Percentiles rank a stretch among this genome's conserved stretches.
These are phyloP conservation scores for Paecilomyces variotii DNA, from an alignment of 2,329 filamentous ascomycete species.

Conservation along the genomic window DNA sequence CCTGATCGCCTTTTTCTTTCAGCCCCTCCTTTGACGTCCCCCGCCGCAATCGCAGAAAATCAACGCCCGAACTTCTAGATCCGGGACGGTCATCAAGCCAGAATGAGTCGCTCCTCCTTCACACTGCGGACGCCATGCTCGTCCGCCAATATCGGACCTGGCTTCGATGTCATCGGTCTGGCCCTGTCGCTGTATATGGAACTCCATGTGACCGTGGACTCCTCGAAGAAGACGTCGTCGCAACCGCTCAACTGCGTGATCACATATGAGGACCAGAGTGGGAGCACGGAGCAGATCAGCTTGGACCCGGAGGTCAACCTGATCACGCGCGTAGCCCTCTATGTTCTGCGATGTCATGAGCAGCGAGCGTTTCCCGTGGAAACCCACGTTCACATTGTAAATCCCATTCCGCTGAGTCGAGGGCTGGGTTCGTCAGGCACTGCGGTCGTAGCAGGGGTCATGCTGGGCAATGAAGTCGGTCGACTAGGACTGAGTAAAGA, in stretches of 20 bases:
- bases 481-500: constrained; percentile 68
- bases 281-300: constrained; percentile 64
- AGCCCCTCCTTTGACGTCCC: background rate
- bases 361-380: constrained; percentile 74
- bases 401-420: constrained; percentile 86
- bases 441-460: constrained; percentile 90
- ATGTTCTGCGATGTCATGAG: constrained; percentile 87
- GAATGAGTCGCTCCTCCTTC: constrained; percentile 41
- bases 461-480: constrained; percentile 82
- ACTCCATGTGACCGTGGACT: constrained; percentile 69
- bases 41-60: background rate
- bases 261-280: constrained; percentile 79
- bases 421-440: constrained; percentile 93
- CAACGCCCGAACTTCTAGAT: background rate
- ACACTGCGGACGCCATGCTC: constrained; percentile 80
- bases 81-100: background rate
- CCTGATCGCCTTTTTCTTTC: background rate
- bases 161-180: constrained; percentile 93
- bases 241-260: constrained; percentile 61
- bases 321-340: constrained; percentile 87
- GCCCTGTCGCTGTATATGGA: constrained; percentile 92
- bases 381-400: constrained; percentile 90
- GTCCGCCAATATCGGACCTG: constrained; percentile 93
- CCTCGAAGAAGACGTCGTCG: constrained; percentile 34
- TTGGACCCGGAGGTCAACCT: constrained; percentile 82